A percentile compares a stretch with the other conserved stretches of the same genome.
Conservation (phyloP, 1,284 basidiomycete genomes). For the Malassezia vespertilionis region DNA sequence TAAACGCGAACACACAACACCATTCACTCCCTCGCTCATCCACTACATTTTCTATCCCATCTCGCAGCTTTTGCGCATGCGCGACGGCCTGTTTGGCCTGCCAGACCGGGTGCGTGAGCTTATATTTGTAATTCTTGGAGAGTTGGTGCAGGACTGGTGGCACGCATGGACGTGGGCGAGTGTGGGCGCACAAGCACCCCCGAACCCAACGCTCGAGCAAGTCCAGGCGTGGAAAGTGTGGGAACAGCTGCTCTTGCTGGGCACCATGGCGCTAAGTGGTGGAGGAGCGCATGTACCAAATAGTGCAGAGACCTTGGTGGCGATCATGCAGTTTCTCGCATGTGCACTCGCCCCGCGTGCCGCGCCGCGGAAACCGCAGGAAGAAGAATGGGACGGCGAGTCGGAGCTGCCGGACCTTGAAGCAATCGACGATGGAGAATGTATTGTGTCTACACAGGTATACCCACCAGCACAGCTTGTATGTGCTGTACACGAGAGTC, state of each 20-base stretch:
- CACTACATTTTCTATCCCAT: slow-evolving; percentile 42
- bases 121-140: slow-evolving; percentile 19
- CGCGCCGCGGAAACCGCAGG: not conserved
- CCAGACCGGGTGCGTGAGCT: slow-evolving; percentile 23
- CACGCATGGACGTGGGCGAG: slow-evolving; percentile 17
- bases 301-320: slow-evolving; percentile 22
- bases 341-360: slow-evolving; percentile 23
- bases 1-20: not conserved
- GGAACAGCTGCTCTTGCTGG: slow-evolving; percentile 39
- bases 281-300: not conserved
- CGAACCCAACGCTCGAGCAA: slow-evolving; percentile 1
- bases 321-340: slow-evolving; percentile 21
- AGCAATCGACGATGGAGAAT: slow-evolving; percentile 13
- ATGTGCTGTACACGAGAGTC: not conserved
- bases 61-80: slow-evolving; percentile 28
- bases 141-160: slow-evolving; percentile 38
- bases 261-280: slow-evolving; percentile 20
- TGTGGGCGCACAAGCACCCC: not conserved
- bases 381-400: slow-evolving; percentile 45
- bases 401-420: slow-evolving; percentile 34
- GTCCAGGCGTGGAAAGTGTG: slow-evolving; percentile 25
- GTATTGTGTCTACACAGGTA: not conserved
- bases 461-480: slow-evolving; percentile 7
- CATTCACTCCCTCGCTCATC: slow-evolving; percentile 24
- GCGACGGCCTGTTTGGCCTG: slow-evolving; percentile 22